Evolutionary conservation across 2,329 filamentous ascomycete species (phyloP), one percentile per base, ranked within the genome.

Genomic region (Scytalidium lignicola): DNA sequence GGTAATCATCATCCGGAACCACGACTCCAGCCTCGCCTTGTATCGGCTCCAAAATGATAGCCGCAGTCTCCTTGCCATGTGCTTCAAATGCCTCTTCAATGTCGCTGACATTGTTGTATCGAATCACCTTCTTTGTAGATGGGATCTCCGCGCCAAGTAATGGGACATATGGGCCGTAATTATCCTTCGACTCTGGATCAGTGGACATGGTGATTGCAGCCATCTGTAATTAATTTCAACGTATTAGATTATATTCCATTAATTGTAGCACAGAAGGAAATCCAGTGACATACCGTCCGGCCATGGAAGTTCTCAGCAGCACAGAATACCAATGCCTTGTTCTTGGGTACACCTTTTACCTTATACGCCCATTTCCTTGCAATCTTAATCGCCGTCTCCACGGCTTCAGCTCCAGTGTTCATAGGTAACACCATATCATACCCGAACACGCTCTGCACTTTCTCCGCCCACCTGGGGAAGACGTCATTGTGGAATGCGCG

Each of bases 331-430:
- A 93, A 69, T 8, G 92, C 92, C 75, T 93, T 82, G 65, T 86
- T 85, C 67, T 88, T 76, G 5, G 89, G 84, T 54, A 97, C 92
- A 19, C 85, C 84, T 79, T 97, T 96, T 66, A 88, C 83, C 74
- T 96, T 96, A 78, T 96, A 96, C 4, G 90, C 91, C 92, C 92
- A 97, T 72, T 97, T 97, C 58, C 92, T 80, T 51, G 92, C 92
- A 70, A 97, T 84, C 78, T 97, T 97, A 72, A 97, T 84, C 12
- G 87, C 91, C 0, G 92, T 96, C 78, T 97, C 92, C 29, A 96
- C 90, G 8, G 92, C 92, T 72, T 97, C 92, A 19, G 92, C 92
- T 51, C 92, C 92, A 2, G 92, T 97, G 75, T 96, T 96, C 91
- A 97, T 96, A 57, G 92, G 92, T 68, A 97, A 72, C 28, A 96